These are phyloP conservation scores for Chimonanthus salicifolius DNA, from an alignment of 164 flowering plant species.

Conservation along the genomic window DNA sequence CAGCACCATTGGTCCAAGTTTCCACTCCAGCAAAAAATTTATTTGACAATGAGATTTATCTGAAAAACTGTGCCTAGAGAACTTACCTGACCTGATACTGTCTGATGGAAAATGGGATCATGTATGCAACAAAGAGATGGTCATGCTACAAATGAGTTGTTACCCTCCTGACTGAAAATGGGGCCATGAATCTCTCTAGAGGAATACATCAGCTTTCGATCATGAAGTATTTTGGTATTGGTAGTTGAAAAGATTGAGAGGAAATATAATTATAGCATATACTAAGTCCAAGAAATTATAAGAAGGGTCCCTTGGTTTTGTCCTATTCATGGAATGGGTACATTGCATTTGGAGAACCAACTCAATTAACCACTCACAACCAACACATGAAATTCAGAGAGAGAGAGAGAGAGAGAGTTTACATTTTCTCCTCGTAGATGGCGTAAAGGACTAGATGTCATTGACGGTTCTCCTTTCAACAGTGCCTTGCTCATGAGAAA, in stretches of 20 bases:
- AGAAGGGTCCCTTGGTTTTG: not conserved
- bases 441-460: slow-evolving; percentile 6
- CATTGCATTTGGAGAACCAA: not conserved
- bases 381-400: not conserved
- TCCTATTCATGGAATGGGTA: not conserved
- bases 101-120: too few species aligned
- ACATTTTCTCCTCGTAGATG: slow-evolving; percentile 25
- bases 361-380: not conserved
- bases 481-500: slow-evolving; percentile 74
- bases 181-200: too few species aligned
- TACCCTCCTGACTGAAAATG: too few species aligned
- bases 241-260: too few species aligned
- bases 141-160: too few species aligned
- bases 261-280: too few species aligned
- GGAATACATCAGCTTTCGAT: too few species aligned
- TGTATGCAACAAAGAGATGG: too few species aligned
- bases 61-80: too few species aligned
- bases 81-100: too few species aligned
- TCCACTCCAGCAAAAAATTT: slow-evolving; percentile 41
- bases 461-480: slow-evolving; percentile 32
- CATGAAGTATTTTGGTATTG: too few species aligned
- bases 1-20: slow-evolving; percentile 70
- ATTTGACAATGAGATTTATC: not conserved
- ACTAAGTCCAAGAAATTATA: not conserved
- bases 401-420: slow-evolving; percentile 14